These are phyloP conservation scores for Nigrospora sphaerica DNA, from an alignment of 2,329 filamentous ascomycete genomes.

Conservation along the genomic window DNA sequence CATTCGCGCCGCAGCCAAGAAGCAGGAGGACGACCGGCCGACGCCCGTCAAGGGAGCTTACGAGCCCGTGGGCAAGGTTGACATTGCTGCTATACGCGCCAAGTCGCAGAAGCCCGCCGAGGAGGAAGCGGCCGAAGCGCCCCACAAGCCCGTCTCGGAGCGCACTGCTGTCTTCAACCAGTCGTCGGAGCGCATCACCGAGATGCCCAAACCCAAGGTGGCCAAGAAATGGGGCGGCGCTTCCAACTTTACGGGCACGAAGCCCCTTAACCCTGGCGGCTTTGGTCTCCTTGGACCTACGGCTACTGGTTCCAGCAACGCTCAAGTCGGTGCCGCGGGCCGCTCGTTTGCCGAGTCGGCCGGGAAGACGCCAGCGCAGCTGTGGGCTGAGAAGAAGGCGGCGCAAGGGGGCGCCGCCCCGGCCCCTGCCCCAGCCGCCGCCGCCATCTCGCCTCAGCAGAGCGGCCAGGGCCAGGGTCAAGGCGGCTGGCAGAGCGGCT, in stretches of 20 bases:
- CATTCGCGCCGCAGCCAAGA: slow-evolving; percentile 69
- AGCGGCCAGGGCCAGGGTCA: slow-evolving; percentile 50
- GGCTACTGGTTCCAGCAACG: slow-evolving; percentile 41
- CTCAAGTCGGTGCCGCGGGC: slow-evolving; percentile 65
- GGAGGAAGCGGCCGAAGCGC: slow-evolving; percentile 26
- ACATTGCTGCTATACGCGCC: slow-evolving; percentile 88
- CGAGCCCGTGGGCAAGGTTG: slow-evolving; percentile 91
- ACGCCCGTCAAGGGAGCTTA: slow-evolving; percentile 86
- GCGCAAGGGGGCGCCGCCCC: slow-evolving; percentile 60
- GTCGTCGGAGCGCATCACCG: slow-evolving; percentile 73
- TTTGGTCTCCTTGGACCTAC: slow-evolving; percentile 58
- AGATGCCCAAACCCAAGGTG: slow-evolving; percentile 90
- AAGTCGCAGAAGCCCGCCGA: slow-evolving; percentile 61
- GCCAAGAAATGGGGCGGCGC: slow-evolving; percentile 77
- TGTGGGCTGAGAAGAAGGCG: slow-evolving; percentile 97
- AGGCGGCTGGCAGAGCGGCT: slow-evolving; percentile 82
- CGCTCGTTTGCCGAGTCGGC: slow-evolving; percentile 91
- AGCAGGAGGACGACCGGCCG: slow-evolving; percentile 69
- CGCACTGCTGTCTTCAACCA: slow-evolving; percentile 67
- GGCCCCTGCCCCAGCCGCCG: slow-evolving; percentile 33
- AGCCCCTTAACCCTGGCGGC: slow-evolving; percentile 70
- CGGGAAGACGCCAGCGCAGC: slow-evolving; percentile 91
- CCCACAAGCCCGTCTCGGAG: slow-evolving; percentile 63
- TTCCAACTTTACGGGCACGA: slow-evolving; percentile 76
- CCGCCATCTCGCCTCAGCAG: slow-evolving; percentile 57